These are phyloP conservation scores for Hamamelis virginiana DNA, from an alignment of 164 flowering plant genomes.

Conservation along the genomic window DNA sequence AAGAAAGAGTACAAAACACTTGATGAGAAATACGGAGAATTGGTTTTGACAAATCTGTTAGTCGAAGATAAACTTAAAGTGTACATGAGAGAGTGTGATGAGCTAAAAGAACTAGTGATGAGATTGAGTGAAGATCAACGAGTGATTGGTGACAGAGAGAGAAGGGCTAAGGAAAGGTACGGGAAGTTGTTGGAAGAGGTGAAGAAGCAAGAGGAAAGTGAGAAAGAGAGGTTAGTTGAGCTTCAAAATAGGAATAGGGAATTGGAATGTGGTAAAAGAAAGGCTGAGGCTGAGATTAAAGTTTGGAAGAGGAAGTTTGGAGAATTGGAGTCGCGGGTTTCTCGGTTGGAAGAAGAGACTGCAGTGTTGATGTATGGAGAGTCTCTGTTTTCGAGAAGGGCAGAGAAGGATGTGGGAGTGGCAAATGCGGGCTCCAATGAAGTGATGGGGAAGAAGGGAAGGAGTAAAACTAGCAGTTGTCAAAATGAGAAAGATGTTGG, in stretches of 20 bases:
- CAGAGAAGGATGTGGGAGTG: not conserved
- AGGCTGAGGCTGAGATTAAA: not conserved
- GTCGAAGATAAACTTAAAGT: not conserved
- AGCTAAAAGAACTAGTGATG: not conserved
- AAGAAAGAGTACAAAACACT: not conserved
- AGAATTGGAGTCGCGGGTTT: slow-evolving; percentile 2
- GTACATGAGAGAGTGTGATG: not conserved
- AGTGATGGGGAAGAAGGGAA: not conserved
- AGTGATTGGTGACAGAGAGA: not conserved
- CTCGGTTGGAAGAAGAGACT: slow-evolving; percentile 4
- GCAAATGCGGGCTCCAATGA: not conserved
- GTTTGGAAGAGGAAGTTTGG: not conserved
- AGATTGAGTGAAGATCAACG: not conserved
- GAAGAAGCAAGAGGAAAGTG: not conserved
- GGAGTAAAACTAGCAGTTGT: not conserved
- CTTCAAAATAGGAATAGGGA: not conserved
- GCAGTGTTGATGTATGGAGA: not conserved
- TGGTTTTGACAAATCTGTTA: not conserved
- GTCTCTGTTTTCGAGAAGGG: not conserved
- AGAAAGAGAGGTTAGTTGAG: not conserved
- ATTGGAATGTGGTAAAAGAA: not conserved
- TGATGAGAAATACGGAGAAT: not conserved
- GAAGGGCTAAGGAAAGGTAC: not conserved
- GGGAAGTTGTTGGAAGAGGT: not conserved
- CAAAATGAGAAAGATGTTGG: not conserved